Base-by-base conservation (phyloP, 2,329 filamentous ascomycete genomes). In the Colletotrichum filicis region DNA sequence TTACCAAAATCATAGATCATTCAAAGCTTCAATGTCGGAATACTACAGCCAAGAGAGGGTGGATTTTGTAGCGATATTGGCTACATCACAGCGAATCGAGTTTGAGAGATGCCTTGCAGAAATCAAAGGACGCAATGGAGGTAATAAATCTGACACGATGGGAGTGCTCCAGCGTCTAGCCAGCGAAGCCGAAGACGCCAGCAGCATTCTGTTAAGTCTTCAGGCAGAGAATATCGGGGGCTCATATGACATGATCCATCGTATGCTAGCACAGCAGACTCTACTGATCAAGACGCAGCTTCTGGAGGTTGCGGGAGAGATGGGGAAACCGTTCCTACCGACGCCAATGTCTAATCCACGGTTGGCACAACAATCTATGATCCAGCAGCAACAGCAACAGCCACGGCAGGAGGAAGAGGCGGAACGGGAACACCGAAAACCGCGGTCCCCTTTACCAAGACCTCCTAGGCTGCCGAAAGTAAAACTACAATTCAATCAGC, bases 41-140 rank as follows among this genome's bases (percentile, higher is more conserved):
- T 24, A 35, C 32, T 32, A 24, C 24, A 24, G 26, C 16, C 32
- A 14, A 16, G 59, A 59, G 16, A 42, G 35, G 16, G 35, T 69
- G 26, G 32, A 37, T 26, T 12, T 64, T n/a, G 14, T 73, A 26
- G 24, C 52, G 14, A 26, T 59, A 28, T 35, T 60, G 19, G 42
- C 60, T 3, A 60, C n/a, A 56, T 70, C 60, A 8, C 32, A 46
- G 11, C 19, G 53, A 42, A 19, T 73, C 46, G 66, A 65, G 32
- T 60, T 70, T 53, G 70, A 69, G 22, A 70, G 70, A 24, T 22
- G 28, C 14, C 49, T 52, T n/a, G 42, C 70, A 12, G 59, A 59
- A n/a, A 42, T 65, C n/a, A 24, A 24, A 6, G 24, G 12, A 5
- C 66, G 62, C 24, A 58, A 42, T 9, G 42, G 16, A 60, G 70